Evolutionary conservation across 2,329 filamentous ascomycete species (phyloP).

Genomic region (Claviceps cyperi): DNA sequence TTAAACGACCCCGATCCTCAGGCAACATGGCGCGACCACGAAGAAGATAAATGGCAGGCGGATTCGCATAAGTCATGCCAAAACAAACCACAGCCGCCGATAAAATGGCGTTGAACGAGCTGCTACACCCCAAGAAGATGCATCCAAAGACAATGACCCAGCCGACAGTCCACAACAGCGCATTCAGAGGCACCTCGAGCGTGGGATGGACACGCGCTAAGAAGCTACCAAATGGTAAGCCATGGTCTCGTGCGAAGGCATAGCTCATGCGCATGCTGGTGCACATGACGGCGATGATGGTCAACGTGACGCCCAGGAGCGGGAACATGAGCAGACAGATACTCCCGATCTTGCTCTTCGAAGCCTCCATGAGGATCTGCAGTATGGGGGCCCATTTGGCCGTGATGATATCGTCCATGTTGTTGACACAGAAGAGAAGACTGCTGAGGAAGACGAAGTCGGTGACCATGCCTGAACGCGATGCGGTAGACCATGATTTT

Average conservation of each 20-base stretch:
- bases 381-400: conserved; percentile 43
- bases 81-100: conserved; percentile 60
- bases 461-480: conserved; percentile 45
- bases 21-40: conserved; percentile 54
- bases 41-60: conserved; percentile 53
- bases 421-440: conserved; percentile 48
- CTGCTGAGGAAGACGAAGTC: conserved; percentile 49
- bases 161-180: conserved; percentile 44
- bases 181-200: conserved; percentile 52
- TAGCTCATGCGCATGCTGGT: conserved; percentile 53
- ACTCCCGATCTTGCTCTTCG: conserved; percentile 44
- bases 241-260: conserved; percentile 50
- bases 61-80: conserved; percentile 61
- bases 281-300: conserved; percentile 49
- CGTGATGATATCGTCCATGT: conserved; percentile 41
- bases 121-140: conserved; percentile 52
- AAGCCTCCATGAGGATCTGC: conserved; percentile 51
- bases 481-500: conserved; percentile 54
- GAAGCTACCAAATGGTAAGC: conserved; percentile 45
- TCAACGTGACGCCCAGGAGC: conserved; percentile 38
- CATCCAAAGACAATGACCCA: conserved; percentile 55
- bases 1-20: conserved; percentile 24
- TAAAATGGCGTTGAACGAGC: conserved; percentile 59
- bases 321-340: conserved; percentile 53
- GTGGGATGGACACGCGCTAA: conserved; percentile 47